phyloP scores from a whole-genome alignment of 495 filamentous ascomycete genomes.

The Penicillium psychrofluorescens region DNA sequence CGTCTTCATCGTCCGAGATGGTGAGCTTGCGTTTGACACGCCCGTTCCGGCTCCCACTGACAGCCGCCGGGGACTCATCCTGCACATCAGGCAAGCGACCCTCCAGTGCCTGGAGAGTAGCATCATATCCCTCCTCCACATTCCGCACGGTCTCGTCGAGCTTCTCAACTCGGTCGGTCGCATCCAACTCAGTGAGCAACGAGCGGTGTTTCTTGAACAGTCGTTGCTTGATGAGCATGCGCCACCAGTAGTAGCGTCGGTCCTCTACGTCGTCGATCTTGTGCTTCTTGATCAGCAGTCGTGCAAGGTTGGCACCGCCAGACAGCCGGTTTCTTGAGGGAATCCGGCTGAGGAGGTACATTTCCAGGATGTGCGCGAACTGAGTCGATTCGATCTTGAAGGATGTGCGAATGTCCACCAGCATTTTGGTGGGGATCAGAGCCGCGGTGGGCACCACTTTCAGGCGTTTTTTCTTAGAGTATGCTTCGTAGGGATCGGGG shows the following conservation, averaged over 20 bases:
- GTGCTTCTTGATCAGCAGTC: constrained; percentile 47
- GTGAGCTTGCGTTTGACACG: constrained; percentile 42
- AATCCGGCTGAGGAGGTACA: constrained; percentile 75
- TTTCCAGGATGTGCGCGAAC: constrained; percentile 78
- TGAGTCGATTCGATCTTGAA: constrained; percentile 82
- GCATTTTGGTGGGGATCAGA: constrained; percentile 53
- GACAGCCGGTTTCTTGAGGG: constrained; percentile 52
- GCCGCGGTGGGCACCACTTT: constrained; percentile 48
- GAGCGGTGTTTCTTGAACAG: constrained; percentile 74
- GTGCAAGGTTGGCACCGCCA: constrained; percentile 41
- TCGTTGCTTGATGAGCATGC: constrained; percentile 72
- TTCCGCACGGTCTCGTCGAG: constrained; percentile 68
- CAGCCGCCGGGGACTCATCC: constrained; percentile 11
- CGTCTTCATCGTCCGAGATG: constrained; percentile 40
- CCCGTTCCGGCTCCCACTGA: constrained; percentile 19
- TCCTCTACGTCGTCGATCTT: constrained; percentile 48
- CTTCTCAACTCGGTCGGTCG: constrained; percentile 68
- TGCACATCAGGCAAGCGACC: constrained; percentile 24
- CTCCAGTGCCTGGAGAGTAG: constrained; percentile 50
- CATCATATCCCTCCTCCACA: constrained; percentile 77
- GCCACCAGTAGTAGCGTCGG: constrained; percentile 70
- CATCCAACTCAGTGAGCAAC: constrained; percentile 69
- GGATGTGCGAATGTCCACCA: constrained; percentile 53
- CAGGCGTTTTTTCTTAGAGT: constrained; percentile 29
- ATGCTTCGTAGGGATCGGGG: constrained; percentile 29